These are phyloP conservation scores for Pleurotus platypus DNA, from an alignment of 768 basidiomycete genomes.

Conservation along the genomic window DNA sequence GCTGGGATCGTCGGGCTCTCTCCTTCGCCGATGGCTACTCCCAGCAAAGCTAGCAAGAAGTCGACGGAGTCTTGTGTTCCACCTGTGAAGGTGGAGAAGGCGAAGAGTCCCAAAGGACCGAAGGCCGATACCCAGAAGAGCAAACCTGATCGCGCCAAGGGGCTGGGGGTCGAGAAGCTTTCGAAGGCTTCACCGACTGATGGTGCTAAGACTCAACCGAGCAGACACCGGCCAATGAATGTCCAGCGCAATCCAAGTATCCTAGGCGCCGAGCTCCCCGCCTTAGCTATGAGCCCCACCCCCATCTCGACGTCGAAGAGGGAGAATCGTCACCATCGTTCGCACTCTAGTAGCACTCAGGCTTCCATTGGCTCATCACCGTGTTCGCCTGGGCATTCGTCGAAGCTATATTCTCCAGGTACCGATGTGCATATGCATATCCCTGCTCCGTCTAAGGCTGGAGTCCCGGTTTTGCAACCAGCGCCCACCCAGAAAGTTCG, in stretches of 20 bases:
- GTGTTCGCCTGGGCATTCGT: constrained; percentile 10
- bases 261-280: constrained; percentile 63
- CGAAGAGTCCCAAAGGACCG: not conserved
- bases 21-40: constrained; percentile 14
- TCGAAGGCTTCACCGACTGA: not conserved
- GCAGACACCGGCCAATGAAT: constrained; percentile 39
- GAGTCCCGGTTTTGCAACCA: constrained; percentile 8
- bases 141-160: not conserved
- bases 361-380: constrained; percentile 10
- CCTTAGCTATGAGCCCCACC: constrained; percentile 16
- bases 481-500: constrained; percentile 26
- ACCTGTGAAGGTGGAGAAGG: not conserved
- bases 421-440: too few species aligned
- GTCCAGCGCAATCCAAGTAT: constrained; percentile 60
- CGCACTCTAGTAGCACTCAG: constrained; percentile 9
- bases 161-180: not conserved
- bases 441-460: constrained; percentile 8
- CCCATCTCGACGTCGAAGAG: constrained; percentile 5
- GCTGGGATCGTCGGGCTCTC: constrained; percentile 16
- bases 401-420: too few species aligned
- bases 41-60: constrained; percentile 8
- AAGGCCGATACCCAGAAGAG: not conserved
- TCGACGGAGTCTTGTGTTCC: constrained; percentile 15
- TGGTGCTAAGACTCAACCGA: not conserved
- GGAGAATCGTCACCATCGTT: constrained; percentile 5